Evolutionary conservation across 257 asterid species (phyloP), one percentile per base, ranked within the genome.

Genomic region (Sherardia arvensis): DNA sequence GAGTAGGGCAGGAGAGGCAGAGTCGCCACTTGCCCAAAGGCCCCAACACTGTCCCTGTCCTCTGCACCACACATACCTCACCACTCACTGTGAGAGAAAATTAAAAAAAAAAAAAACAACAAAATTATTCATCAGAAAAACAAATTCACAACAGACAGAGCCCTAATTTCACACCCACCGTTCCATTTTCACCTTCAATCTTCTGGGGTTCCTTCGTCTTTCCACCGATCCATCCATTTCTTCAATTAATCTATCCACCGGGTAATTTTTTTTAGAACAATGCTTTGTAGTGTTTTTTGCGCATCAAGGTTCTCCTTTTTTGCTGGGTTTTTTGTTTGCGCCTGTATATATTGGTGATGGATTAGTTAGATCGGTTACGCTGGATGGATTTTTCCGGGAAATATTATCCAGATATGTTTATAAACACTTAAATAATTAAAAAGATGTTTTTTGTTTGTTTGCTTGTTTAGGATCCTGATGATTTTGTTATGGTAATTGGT

Each of bases 21-120:
- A 58, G 23, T 29, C 18, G 40, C 62, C 43, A 58, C 62, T 58
- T 58, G 62, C 62, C 62, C 62, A 30, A 26, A 58, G 43, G 62
- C 43, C 62, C 62, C 62, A 58, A 58, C 62, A 58, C 62, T 58
- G 62, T 58, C 62, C 62, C 62, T 58, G 62, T 58, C 62, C 62
- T 58, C 45, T 43, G 6, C 40, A 29, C 62, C 40, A 28, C 62
- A 58, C 40, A 29, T 18, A 58, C 62, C 62, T 27, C 62, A 58
- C 62, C 62, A 28, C 62, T 29, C 62, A 57, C 62, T 57, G 62
- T 57, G 62, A 27, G 62, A 28, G 62, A 57, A 28, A 57, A 28
- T 4, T 0, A 7, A 7, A 55, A 14, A 57, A 28, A 12, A 0
- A 7, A 7, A 55, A 14, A 4, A 56, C 2, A 56, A 28, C n/a